Evolutionary conservation across 129 eudicot genomes (phyloP).

Genomic region (Glebionis coronaria): DNA sequence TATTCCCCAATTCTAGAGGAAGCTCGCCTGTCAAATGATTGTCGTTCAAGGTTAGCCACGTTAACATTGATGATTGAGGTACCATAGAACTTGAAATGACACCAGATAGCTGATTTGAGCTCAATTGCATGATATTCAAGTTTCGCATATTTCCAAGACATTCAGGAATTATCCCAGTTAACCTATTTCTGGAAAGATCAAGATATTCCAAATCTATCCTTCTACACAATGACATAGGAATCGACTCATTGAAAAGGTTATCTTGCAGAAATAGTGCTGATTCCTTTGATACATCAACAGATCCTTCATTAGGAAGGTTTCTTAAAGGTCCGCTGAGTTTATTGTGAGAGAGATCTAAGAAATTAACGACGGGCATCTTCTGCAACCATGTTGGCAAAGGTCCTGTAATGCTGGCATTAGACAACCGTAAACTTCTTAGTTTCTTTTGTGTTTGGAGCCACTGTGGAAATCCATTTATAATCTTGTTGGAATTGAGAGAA

Average conservation of each 20-base stretch:
- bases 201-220: not conserved
- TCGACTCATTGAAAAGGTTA: constrained; percentile 13
- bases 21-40: not conserved
- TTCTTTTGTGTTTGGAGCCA: constrained; percentile 28
- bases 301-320: not conserved
- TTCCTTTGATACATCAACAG: not conserved
- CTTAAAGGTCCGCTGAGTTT: constrained; percentile 2
- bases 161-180: not conserved
- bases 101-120: not conserved
- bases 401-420: not conserved
- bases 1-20: not conserved
- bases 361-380: not conserved
- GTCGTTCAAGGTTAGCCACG: not conserved
- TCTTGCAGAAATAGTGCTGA: not conserved
- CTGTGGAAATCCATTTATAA: constrained; percentile 19
- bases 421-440: not conserved
- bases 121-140: not conserved
- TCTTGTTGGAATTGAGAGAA: not conserved
- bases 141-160: not conserved
- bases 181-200: constrained; percentile 3
- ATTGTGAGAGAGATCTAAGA: constrained; percentile 13
- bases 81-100: not conserved
- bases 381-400: constrained; percentile 21
- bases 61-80: not conserved
- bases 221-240: constrained; percentile 1